Evolutionary conservation across 169 alveolate genomes (phyloP), one percentile per base, ranked within the genome.

Genomic region (Cystoisospora suis): DNA sequence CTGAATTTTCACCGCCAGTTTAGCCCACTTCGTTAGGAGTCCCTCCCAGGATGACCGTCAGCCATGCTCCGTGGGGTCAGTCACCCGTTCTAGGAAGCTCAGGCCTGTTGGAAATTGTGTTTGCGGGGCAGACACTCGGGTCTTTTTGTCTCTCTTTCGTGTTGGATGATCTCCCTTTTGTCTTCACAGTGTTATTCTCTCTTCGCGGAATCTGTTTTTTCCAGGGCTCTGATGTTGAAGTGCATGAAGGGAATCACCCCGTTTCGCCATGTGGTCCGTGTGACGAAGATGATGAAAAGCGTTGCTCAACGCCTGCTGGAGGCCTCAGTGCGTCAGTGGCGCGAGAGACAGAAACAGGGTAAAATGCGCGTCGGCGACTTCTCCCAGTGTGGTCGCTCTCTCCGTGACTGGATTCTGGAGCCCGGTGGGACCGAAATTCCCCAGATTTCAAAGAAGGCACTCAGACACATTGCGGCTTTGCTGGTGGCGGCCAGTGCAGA

Each of bases 401-500:
- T 72, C 20, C 49, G 23, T 0, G 45, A 7, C 32, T 4, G 83
- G 40, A 12, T 40, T 36, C 47, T 34, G 29, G 42, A 29, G 4
- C 58, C 47, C 23, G 32, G 34, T 34, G 56, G 83, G 12, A n/a
- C 23, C 3, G 83, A 34, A 2, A 0, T 72, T 9, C 83, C 56
- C 5, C 83, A 72, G 23, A 12, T 72, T 38, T 72, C 83, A 1
- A 23, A 56, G 56, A 56, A 40, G 3, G 83, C 32, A 12, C 20
- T 40, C 27, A 40, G 42, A 36, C 83, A 72, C 23, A 56, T 36
- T 3, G 83, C 53, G 34, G 83, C 83, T 0, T n/a, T 72, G 9
- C 9, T 72, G 58, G 56, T 72, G 38, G 83, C 83, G 58, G 83
- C 83, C 15, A 72, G 83, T 17, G 53, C 42, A 0, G 83, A 72